Evolutionary conservation across 352 stramenopile genomes (phyloP).

Genomic region (Phytophthora melonis): DNA sequence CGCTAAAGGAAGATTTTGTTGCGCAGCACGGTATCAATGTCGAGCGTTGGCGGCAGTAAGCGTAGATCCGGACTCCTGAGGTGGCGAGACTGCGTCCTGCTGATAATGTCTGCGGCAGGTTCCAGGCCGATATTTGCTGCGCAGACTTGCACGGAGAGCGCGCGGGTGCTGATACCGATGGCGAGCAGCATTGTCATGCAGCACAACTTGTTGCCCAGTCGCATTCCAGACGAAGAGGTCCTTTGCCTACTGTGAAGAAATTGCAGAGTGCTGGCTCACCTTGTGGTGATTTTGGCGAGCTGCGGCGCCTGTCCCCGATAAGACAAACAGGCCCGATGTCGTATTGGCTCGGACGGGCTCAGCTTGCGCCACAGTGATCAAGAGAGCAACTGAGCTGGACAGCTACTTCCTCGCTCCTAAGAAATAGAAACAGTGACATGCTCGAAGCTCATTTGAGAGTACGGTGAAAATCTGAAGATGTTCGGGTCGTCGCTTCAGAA

Average conservation of each 20-base stretch:
- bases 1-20: constrained; percentile 25
- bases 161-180: not conserved
- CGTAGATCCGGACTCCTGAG: not conserved
- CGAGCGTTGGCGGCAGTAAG: not conserved
- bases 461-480: not conserved
- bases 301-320: not conserved
- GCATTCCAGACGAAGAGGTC: not conserved
- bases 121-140: not conserved
- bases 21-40: constrained; percentile 6
- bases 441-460: not conserved
- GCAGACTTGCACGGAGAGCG: not conserved
- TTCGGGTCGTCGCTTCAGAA: not conserved
- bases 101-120: not conserved
- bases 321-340: not conserved
- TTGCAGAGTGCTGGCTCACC: not conserved
- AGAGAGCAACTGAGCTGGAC: not conserved
- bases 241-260: not conserved
- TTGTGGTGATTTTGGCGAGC: not conserved
- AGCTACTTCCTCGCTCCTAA: not conserved
- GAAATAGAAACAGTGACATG: not conserved
- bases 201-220: not conserved
- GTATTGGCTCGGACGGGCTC: not conserved
- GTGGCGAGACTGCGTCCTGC: not conserved
- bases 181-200: not conserved
- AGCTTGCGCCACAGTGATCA: not conserved